phyloP scores from a whole-genome alignment of 116 monocot genomes.

The Papilionanthe hybrid region DNA sequence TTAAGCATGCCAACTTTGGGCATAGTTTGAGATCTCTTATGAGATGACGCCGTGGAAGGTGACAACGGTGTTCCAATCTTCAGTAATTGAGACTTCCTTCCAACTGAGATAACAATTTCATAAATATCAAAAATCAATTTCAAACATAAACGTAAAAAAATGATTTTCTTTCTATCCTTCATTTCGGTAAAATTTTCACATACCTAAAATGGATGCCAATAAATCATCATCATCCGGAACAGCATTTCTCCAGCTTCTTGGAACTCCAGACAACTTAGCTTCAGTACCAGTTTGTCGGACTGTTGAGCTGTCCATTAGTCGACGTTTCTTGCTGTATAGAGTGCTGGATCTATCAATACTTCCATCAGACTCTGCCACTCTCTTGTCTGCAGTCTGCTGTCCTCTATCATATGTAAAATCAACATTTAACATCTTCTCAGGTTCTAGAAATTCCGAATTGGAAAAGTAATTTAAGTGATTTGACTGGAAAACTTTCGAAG shows the following conservation, averaged over 20 bases:
- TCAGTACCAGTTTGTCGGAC: conserved; percentile 36
- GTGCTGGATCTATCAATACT: conserved; percentile 51
- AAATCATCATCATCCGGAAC: conserved; percentile 86
- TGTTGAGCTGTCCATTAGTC: conserved; percentile 40
- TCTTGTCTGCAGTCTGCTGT: conserved; percentile 55
- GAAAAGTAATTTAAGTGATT: conserved; percentile 27
- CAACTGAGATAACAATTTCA: conserved; percentile 42
- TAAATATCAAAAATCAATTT: not conserved
- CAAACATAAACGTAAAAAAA: not conserved
- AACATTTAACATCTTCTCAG: conserved; percentile 64
- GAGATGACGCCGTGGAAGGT: conserved; percentile 28
- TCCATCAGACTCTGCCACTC: conserved; percentile 54
- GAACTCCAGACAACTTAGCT: conserved; percentile 33
- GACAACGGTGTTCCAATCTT: conserved; percentile 43
- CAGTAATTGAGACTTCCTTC: conserved; percentile 49
- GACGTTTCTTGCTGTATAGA: conserved; percentile 48
- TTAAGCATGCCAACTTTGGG: conserved; percentile 37
- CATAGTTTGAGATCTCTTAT: conserved; percentile 56
- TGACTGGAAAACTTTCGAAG: too few relatives aligned
- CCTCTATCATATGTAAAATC: conserved; percentile 41
- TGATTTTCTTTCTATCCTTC: conserved; percentile 19
- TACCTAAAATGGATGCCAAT: conserved; percentile 91
- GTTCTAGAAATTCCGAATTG: conserved; percentile 69
- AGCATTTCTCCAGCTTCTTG: conserved; percentile 30
- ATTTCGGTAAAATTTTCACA: not conserved